These are phyloP conservation scores for Saccharomyces paradoxus DNA, from an alignment of 805 yeast genomes.

Conservation along the genomic window DNA sequence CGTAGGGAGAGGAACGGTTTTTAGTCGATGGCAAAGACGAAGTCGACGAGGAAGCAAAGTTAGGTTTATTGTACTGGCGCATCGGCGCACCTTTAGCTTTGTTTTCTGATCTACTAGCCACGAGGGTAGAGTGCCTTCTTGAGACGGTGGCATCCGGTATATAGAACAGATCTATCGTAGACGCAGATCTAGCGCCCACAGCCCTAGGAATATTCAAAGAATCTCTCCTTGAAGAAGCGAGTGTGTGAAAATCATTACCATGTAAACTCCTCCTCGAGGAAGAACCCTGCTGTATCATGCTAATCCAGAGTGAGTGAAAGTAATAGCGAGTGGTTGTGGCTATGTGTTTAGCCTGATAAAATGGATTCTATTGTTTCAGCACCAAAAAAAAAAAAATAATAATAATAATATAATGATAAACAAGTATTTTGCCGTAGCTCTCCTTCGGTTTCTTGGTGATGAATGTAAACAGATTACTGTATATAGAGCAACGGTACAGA, in stretches of 20 bases:
- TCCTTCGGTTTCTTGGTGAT: background rate
- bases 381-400: background rate
- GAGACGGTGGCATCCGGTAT: background rate
- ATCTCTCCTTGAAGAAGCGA: background rate
- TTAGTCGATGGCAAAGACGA: background rate
- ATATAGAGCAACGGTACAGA: background rate
- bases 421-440: background rate
- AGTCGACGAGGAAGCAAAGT: background rate
- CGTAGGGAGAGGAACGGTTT: background rate
- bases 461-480: background rate
- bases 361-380: background rate
- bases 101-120: background rate
- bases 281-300: background rate
- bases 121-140: background rate
- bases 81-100: background rate
- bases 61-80: background rate
- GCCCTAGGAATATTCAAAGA: background rate
- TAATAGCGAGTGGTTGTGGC: background rate
- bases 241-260: background rate
- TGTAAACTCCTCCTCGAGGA: background rate
- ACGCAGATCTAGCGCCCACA: background rate
- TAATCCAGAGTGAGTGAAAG: background rate
- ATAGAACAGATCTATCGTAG: background rate
- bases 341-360: background rate
- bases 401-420: background rate